phyloP scores from a whole-genome alignment of 129 eudicot genomes.

The Centrapalus pauciflorus region DNA sequence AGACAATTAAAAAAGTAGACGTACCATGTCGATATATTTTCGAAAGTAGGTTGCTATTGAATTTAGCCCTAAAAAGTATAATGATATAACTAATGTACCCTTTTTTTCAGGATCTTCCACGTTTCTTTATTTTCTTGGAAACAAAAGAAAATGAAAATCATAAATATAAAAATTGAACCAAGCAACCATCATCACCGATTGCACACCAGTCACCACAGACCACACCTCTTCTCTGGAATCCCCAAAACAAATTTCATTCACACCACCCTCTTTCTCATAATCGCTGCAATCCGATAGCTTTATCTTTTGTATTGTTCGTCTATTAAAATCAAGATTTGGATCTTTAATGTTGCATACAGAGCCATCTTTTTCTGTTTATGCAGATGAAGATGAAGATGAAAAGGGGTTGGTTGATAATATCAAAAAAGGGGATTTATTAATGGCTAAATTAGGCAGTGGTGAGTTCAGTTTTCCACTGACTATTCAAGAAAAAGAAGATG shows the following conservation, averaged over 20 bases:
- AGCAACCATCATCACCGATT: conserved; percentile 7
- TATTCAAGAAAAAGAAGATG: conserved; percentile 25
- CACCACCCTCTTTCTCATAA: neutral
- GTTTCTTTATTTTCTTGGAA: neutral
- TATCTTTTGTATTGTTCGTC: neutral
- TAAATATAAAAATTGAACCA: neutral
- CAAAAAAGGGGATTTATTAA: conserved; percentile 16
- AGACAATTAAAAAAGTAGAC: no score
- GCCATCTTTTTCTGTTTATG: conserved; percentile 68
- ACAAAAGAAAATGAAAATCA: neutral
- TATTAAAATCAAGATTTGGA: neutral
- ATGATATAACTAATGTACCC: no score
- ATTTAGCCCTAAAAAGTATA: no score
- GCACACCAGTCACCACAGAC: conserved; percentile 15
- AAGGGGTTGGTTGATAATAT: conserved; percentile 23
- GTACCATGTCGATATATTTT: neutral
- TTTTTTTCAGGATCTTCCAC: conserved; percentile 15
- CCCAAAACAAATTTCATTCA: conserved; percentile 11
- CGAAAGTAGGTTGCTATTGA: no score
- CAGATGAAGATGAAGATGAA: conserved; percentile 36
- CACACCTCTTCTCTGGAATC: neutral
- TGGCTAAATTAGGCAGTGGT: conserved; percentile 17
- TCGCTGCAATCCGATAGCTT: no score
- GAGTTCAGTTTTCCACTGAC: conserved; percentile 49
- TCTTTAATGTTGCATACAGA: conserved; percentile 52